A percentile compares a stretch with the other conserved stretches of the same genome.
Conservation (phyloP, 2,329 filamentous ascomycete species). For the Myrmaecium sp. region DNA sequence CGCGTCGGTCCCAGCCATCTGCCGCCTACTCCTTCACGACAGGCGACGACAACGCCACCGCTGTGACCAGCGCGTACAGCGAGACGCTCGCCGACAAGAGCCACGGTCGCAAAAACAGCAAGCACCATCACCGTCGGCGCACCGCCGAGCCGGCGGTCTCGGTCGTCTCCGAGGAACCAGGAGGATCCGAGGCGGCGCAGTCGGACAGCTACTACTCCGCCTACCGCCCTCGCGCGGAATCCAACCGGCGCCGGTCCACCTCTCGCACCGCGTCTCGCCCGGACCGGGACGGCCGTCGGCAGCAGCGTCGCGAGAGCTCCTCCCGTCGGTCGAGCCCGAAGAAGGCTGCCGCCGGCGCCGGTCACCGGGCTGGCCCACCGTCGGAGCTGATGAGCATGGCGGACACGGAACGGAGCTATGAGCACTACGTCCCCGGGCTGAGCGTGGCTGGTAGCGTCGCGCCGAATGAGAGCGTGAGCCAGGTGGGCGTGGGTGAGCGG, state of each 20-base stretch:
- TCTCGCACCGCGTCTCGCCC: slow-evolving; percentile 11
- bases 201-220: slow-evolving; percentile 15
- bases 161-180: slow-evolving; percentile 5
- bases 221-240: slow-evolving; percentile 19
- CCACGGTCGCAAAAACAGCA: slow-evolving; percentile 8
- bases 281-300: slow-evolving; percentile 17
- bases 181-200: slow-evolving; percentile 2
- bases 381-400: slow-evolving; percentile 22
- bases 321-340: slow-evolving; percentile 1
- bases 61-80: slow-evolving; percentile 12
- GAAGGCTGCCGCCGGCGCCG: slow-evolving; percentile 4
- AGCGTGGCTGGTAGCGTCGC: slow-evolving; percentile 20
- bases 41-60: slow-evolving; percentile 26
- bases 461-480: slow-evolving; percentile 21
- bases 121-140: slow-evolving; percentile 4
- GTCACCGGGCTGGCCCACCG: slow-evolving; percentile 1
- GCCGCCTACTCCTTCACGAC: slow-evolving; percentile 32
- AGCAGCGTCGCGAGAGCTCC: slow-evolving; percentile 12
- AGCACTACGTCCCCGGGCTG: slow-evolving; percentile 39
- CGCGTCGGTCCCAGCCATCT: slow-evolving; percentile 18
- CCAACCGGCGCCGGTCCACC: slow-evolving; percentile 8
- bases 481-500: slow-evolving; percentile 19
- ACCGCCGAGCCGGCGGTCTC: slow-evolving; percentile 15
- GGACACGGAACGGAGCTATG: slow-evolving; percentile 38
- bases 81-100: too few species aligned